A percentile compares a stretch with the other conserved stretches of the same genome.
phyloP scores from a whole-genome alignment of 139 green algal species.

The Klebsormidium nitens region DNA sequence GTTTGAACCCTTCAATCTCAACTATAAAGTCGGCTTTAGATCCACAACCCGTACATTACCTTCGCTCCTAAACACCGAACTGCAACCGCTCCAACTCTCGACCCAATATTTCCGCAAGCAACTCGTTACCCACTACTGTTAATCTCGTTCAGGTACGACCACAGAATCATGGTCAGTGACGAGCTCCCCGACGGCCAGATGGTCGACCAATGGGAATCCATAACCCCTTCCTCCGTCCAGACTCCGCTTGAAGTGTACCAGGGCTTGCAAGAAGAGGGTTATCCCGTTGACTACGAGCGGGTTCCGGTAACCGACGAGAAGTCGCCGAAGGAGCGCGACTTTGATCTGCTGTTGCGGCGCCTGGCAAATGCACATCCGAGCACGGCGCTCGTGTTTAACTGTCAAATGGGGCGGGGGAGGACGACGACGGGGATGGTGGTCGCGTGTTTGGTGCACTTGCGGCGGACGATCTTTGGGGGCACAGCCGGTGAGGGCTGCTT shows the following conservation, averaged over 20 bases:
- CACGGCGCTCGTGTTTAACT: constrained; percentile 89
- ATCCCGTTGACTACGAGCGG: constrained; percentile 78
- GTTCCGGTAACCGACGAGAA: constrained; percentile 95
- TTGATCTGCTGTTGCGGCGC: constrained; percentile 55
- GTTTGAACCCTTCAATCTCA: too few relatives aligned
- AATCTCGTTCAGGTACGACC: constrained; percentile 49
- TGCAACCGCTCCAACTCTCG: too few relatives aligned
- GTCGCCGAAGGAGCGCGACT: constrained; percentile 73
- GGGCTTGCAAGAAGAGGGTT: constrained; percentile 50
- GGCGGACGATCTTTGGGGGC: too few relatives aligned
- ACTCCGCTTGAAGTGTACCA: constrained; percentile 69
- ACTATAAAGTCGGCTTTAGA: too few relatives aligned
- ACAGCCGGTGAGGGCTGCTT: too few relatives aligned
- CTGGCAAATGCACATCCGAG: constrained; percentile 48
- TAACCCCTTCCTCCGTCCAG: constrained; percentile 78
- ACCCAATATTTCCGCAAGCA: too few relatives aligned
- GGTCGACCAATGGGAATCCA: constrained; percentile 66
- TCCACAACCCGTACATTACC: too few relatives aligned
- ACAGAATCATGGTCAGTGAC: constrained; percentile 76
- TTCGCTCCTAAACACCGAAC: too few relatives aligned
- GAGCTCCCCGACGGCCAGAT: constrained; percentile 82
- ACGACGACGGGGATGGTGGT: constrained; percentile 94
- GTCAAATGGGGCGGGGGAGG: constrained; percentile 88
- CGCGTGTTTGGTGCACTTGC: constrained; percentile 59
- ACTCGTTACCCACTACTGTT: too few relatives aligned